These are phyloP conservation scores for Rhodofomes roseus DNA, from an alignment of 1,284 basidiomycete species.

Conservation along the genomic window DNA sequence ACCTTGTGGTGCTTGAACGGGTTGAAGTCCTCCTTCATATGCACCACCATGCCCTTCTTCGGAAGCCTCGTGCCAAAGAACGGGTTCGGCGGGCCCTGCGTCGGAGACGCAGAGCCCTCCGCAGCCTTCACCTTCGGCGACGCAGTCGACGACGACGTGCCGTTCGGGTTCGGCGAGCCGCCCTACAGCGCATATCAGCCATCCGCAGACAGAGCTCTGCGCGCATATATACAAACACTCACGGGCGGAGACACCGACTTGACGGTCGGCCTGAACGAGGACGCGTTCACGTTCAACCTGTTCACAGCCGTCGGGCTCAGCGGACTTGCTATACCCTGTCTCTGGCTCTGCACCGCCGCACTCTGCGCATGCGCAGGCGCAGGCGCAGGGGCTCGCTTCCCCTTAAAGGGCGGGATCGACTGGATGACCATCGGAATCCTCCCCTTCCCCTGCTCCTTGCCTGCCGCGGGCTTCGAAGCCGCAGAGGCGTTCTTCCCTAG, in stretches of 20 bases:
- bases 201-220: too few species aligned
- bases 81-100: conserved; percentile 55
- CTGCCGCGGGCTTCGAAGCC: conserved; percentile 28
- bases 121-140: conserved; percentile 59
- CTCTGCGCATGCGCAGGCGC: conserved; percentile 24
- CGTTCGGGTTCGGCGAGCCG: conserved; percentile 33
- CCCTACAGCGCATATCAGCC: conserved; percentile 32
- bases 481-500: conserved; percentile 11
- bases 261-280: conserved; percentile 80
- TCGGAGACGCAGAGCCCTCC: conserved; percentile 32
- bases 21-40: conserved; percentile 93
- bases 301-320: conserved; percentile 37
- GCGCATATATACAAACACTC: conserved; percentile 7
- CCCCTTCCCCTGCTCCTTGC: conserved; percentile 26
- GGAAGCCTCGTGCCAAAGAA: conserved; percentile 83
- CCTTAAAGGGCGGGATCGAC: conserved; percentile 90
- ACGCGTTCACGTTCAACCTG: conserved; percentile 67
- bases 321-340: conserved; percentile 32
- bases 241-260: conserved; percentile 53
- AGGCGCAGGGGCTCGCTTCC: conserved; percentile 40
- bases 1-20: conserved; percentile 88
- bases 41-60: conserved; percentile 70
- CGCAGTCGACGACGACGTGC: conserved; percentile 38
- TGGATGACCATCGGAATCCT: conserved; percentile 73
- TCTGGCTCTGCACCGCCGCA: conserved; percentile 17